A percentile compares a stretch with the other conserved stretches of the same genome.
Evolutionary conservation across 2,329 filamentous ascomycete genomes (phyloP).

Genomic region (Septoria petroselini): DNA sequence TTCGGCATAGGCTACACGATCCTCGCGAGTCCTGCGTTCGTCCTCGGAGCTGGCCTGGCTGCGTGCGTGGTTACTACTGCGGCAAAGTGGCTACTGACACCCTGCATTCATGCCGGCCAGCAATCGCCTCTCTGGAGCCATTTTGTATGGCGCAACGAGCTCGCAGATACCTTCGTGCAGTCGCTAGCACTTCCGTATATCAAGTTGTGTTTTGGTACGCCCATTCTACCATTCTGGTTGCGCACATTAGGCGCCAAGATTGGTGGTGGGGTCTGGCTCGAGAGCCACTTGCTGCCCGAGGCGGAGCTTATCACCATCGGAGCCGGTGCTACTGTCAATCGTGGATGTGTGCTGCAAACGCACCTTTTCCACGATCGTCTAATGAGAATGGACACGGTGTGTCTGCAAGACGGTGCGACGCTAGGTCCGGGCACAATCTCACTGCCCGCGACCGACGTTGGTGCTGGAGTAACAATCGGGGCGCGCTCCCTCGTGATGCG

Average conservation of each 20-base stretch:
- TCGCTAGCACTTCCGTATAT: slow-evolving; percentile 10
- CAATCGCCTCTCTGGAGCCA: slow-evolving; percentile 13
- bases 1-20: slow-evolving; percentile 10
- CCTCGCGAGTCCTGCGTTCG: slow-evolving; percentile 5
- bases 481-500: slow-evolving; percentile 8
- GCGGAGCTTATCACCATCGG: slow-evolving; percentile 1
- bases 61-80: slow-evolving; percentile 9
- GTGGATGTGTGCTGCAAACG: slow-evolving; percentile 2
- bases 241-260: slow-evolving; percentile 5
- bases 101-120: slow-evolving; percentile 8
- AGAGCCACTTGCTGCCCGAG: slow-evolving; percentile 7
- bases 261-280: slow-evolving; percentile 5
- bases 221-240: slow-evolving; percentile 6
- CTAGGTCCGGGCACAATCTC: slow-evolving; percentile 1
- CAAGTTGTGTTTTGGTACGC: slow-evolving; percentile 5
- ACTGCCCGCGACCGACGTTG: not conserved
- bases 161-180: slow-evolving; percentile 12
- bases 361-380: slow-evolving; percentile 8
- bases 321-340: slow-evolving; percentile 4
- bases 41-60: not conserved
- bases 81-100: slow-evolving; percentile 13
- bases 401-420: slow-evolving; percentile 2
- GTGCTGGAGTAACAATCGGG: slow-evolving; percentile 5
- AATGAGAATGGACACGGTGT: slow-evolving; percentile 6
- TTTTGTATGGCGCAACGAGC: slow-evolving; percentile 13